phyloP scores from a whole-genome alignment of 805 yeast species.

The Torulaspora franciscae region DNA sequence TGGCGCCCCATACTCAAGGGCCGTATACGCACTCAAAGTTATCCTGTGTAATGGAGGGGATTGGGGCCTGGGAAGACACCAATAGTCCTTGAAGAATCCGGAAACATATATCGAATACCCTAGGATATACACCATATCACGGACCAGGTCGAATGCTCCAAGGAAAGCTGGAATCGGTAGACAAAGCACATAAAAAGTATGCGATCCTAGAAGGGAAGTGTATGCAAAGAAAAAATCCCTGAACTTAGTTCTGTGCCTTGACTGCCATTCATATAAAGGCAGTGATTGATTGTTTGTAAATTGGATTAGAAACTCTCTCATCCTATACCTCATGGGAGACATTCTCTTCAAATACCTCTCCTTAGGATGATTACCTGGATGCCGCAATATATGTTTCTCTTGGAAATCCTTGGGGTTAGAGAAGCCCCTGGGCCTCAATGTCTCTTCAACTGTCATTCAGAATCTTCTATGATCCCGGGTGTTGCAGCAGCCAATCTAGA shows the following conservation, averaged over 20 bases:
- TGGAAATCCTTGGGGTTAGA: slow-evolving; percentile 20
- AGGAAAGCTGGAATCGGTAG: slow-evolving; percentile 83
- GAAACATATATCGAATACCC: slow-evolving; percentile 57
- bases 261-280: slow-evolving; percentile 54
- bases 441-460: slow-evolving; percentile 10
- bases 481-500: too few species aligned
- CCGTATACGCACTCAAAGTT: slow-evolving; percentile 85
- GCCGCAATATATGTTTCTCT: slow-evolving; percentile 35
- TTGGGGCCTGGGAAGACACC: slow-evolving; percentile 87
- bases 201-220: slow-evolving; percentile 87
- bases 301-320: slow-evolving; percentile 53
- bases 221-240: slow-evolving; percentile 77
- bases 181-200: slow-evolving; percentile 86
- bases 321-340: slow-evolving; percentile 48
- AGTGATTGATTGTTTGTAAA: slow-evolving; percentile 61
- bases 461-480: too few species aligned
- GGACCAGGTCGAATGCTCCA: slow-evolving; percentile 52
- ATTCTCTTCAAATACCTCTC: slow-evolving; percentile 61
- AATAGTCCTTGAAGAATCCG: slow-evolving; percentile 74
- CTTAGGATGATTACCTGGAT: slow-evolving; percentile 70
- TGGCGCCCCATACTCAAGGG: slow-evolving; percentile 93
- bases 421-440: slow-evolving; percentile 10
- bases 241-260: slow-evolving; percentile 40
- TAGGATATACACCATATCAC: slow-evolving; percentile 66
- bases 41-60: slow-evolving; percentile 89